Evolutionary conservation across 2,329 filamentous ascomycete genomes (phyloP), one percentile per base, ranked within the genome.

Genomic region (Hypomyces perniciosus): DNA sequence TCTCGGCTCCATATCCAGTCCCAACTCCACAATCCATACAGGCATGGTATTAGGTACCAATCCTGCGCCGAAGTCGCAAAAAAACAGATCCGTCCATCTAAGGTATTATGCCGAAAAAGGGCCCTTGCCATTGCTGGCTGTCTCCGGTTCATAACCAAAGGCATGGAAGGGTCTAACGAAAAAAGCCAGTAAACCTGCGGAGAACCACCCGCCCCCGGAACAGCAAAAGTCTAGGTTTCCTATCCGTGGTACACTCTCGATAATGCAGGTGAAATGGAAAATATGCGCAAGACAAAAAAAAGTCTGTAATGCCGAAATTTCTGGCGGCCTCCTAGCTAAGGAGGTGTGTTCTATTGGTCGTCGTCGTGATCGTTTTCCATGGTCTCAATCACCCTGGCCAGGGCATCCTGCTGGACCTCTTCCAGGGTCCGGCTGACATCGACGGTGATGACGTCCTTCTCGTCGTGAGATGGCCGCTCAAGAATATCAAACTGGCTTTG

Each of bases 401-500:
- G 68, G 2, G 84, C 79, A 46, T 81, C 77, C 27, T 68, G 67
- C 68, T 84, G 76, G 51, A 91, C 85, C 46, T 80, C 71, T 45
- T 83, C 71, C 58, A 78, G 57, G 48, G 77, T 63, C 52, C 75
- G 68, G 71, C 80, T 81, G 50, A 87, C 85, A 64, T 90, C 85
- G 52, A 92, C 74, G 49, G 74, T 81, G 55, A 90, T 77, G 54
- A 88, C 85, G 67, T 93, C 88, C 26, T 69, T 76, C 64, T 90
- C 87, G 50, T 88, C 81, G 42, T 72, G 69, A 46, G 76, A 76
- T 0, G 93, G 93, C 55, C 86, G 83, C 71, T 99, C 92, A n/a
- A 99, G 78, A 47, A 84, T 86, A 56, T 85, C 81, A 58, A 97
- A 86, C 67, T 99, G 93, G 70, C 90, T 95, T 62, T 87, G 84